Percentiles rank a stretch among this genome's conserved stretches.
These are phyloP conservation scores for Actinomortierella wolfii DNA, from an alignment of 371 early-diverging fungal genomes.

Conservation along the genomic window DNA sequence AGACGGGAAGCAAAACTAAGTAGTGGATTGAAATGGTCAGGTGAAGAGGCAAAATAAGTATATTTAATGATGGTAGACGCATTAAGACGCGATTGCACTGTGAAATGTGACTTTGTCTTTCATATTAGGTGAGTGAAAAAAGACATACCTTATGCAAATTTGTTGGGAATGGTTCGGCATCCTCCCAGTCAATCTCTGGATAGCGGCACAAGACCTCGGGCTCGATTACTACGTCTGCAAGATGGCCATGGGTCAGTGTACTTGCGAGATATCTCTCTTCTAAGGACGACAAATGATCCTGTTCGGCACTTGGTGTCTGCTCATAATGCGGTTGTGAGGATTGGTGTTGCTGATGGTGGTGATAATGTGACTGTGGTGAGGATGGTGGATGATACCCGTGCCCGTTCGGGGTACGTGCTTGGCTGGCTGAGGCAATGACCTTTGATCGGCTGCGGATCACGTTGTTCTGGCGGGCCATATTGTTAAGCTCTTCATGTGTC, in stretches of 20 bases:
- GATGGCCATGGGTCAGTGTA: constrained; percentile 8
- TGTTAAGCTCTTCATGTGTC: constrained; percentile 12
- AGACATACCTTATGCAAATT: constrained; percentile 54
- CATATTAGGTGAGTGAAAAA: constrained; percentile 3
- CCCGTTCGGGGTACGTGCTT: not conserved
- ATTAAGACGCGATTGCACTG: too few species aligned
- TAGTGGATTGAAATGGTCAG: too few species aligned
- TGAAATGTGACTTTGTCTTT: too few species aligned
- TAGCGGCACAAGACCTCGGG: constrained; percentile 33
- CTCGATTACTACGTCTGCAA: constrained; percentile 19
- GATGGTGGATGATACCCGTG: not conserved
- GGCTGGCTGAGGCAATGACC: not conserved
- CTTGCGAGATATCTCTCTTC: too few species aligned
- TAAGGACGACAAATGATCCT: too few species aligned
- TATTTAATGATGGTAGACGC: too few species aligned
- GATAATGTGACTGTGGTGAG: constrained; percentile 4
- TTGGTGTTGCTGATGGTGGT: constrained; percentile 6
- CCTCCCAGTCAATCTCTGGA: constrained; percentile 37
- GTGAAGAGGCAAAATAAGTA: too few species aligned
- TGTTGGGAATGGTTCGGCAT: constrained; percentile 59
- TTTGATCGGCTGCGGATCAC: constrained; percentile 28
- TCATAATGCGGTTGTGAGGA: too few species aligned
- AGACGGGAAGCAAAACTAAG: constrained; percentile 82
- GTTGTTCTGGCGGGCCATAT: constrained; percentile 3
- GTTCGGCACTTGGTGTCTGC: too few species aligned